These are phyloP conservation scores for Lycium barbarum DNA, from an alignment of 257 asterid species.

Conservation along the genomic window DNA sequence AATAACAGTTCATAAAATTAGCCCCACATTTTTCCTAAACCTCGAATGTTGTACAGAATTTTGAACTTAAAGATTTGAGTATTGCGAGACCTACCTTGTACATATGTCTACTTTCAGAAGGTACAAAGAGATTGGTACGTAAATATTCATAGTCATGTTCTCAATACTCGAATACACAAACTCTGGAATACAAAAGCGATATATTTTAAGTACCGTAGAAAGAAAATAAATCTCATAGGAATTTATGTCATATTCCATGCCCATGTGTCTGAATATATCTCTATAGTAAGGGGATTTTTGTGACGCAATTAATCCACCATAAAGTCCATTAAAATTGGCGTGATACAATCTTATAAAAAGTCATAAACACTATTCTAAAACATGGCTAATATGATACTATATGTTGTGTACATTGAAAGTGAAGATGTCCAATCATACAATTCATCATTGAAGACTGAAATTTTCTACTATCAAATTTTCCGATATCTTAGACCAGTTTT, in stretches of 20 bases:
- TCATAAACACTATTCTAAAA: too few species aligned
- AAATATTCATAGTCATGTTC: background rate
- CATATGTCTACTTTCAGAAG: background rate
- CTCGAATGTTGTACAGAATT: too few species aligned
- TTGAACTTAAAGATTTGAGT: background rate
- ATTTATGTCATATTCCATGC: too few species aligned
- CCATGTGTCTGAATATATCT: background rate
- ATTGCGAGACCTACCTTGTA: background rate
- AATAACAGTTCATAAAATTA: too few species aligned
- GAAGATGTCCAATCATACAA: too few species aligned
- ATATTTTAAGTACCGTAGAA: background rate
- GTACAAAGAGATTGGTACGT: background rate
- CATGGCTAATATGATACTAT: too few species aligned
- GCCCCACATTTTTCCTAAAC: too few species aligned
- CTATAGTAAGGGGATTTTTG: background rate
- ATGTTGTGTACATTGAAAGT: too few species aligned
- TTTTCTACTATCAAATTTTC: too few species aligned
- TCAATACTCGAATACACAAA: background rate
- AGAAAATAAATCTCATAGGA: background rate
- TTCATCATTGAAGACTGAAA: too few species aligned
- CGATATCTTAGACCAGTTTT: background rate
- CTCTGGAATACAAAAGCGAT: background rate
- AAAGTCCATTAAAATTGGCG: background rate
- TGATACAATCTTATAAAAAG: background rate
- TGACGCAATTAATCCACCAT: background rate